Conservation (phyloP, 768 basidiomycete genomes). For the Mycena venus region DNA sequence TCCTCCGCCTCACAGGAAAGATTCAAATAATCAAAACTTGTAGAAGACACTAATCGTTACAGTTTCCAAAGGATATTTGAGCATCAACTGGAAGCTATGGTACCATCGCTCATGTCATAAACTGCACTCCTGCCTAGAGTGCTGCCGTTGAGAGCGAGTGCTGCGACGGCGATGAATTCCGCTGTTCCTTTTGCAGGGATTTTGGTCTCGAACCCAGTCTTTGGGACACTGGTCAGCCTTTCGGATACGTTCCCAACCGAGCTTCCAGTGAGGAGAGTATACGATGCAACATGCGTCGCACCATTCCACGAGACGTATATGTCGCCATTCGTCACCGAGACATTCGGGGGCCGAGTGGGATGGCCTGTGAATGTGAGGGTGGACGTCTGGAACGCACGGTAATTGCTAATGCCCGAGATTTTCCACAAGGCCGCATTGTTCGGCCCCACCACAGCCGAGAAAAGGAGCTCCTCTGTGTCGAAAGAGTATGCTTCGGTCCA, state of each 20-base stretch:
- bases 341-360: constrained; percentile 27
- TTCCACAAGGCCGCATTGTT: constrained; percentile 15
- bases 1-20: too few relatives aligned
- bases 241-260: background rate
- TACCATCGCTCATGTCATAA: background rate
- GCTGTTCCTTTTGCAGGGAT: background rate
- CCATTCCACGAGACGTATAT: too few relatives aligned
- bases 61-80: too few relatives aligned
- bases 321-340: background rate
- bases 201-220: constrained; percentile 32
- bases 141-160: constrained; percentile 7
- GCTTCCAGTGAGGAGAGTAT: constrained; percentile 13
- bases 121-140: constrained; percentile 7
- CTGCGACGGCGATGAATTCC: constrained; percentile 1
- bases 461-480: background rate
- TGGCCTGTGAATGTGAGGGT: constrained; percentile 21
- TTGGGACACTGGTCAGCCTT: background rate
- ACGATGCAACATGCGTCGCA: too few relatives aligned
- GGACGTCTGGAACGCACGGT: constrained; percentile 18
- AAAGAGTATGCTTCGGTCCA: constrained; percentile 10
- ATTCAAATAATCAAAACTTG: too few relatives aligned
- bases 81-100: background rate
- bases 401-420: background rate
- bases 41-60: too few relatives aligned
- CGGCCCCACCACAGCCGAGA: constrained; percentile 24